Percentiles rank a stretch among this genome's conserved stretches.
phyloP scores from a whole-genome alignment of 2,329 filamentous ascomycete genomes.

The Chrysoporthe deuterocubensis region DNA sequence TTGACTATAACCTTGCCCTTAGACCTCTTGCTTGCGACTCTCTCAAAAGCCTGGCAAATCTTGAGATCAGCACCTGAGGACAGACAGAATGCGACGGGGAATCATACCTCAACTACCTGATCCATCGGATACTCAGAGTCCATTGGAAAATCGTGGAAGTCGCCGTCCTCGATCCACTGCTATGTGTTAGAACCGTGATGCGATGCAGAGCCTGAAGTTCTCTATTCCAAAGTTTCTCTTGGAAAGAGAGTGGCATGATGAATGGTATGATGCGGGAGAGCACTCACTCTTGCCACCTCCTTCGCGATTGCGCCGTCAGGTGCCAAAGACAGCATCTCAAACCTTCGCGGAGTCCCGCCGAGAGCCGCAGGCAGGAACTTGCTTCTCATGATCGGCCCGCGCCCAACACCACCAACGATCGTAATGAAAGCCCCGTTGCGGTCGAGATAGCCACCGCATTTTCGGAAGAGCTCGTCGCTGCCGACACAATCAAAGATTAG shows the following conservation, averaged over 20 bases:
- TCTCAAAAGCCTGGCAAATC: slow-evolving; percentile 35
- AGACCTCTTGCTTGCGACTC: slow-evolving; percentile 36
- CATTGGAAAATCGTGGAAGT: slow-evolving; percentile 35
- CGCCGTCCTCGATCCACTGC: slow-evolving; percentile 35
- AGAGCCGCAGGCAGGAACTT: slow-evolving; percentile 38
- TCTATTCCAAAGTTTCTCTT: too few species aligned
- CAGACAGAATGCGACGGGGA: background rate
- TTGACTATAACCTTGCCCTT: slow-evolving; percentile 40
- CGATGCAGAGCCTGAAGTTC: background rate
- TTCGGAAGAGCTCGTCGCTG: slow-evolving; percentile 48
- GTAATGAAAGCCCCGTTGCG: slow-evolving; percentile 41
- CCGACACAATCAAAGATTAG: slow-evolving; percentile 56
- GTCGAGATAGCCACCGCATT: slow-evolving; percentile 45
- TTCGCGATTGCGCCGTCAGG: slow-evolving; percentile 36
- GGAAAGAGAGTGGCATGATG: background rate
- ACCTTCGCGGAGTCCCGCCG: slow-evolving; percentile 39
- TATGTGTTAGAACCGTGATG: background rate
- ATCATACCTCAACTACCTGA: slow-evolving; percentile 36
- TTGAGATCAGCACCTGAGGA: background rate
- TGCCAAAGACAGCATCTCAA: slow-evolving; percentile 36
- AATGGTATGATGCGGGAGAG: too few species aligned
- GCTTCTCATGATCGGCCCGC: slow-evolving; percentile 39
- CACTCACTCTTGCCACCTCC: slow-evolving; percentile 30
- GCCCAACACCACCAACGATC: slow-evolving; percentile 39
- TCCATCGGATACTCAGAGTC: slow-evolving; percentile 39